These are phyloP conservation scores for Penicillium sp. DNA, from an alignment of 2,329 filamentous ascomycete genomes.

Conservation along the genomic window DNA sequence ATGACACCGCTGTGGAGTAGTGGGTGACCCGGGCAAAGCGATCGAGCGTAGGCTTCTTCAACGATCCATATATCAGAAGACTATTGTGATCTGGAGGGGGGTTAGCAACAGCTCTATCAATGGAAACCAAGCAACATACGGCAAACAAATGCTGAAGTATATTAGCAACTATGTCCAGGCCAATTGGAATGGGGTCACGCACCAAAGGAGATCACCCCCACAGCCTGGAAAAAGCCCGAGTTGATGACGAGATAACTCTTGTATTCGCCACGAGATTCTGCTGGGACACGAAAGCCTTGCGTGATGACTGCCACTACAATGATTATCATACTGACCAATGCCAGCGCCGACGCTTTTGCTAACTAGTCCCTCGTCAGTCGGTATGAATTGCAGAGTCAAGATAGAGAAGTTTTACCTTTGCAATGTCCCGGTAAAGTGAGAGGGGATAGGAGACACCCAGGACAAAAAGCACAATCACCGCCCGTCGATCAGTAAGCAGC, in stretches of 20 bases:
- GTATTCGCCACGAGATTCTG: constrained; percentile 69
- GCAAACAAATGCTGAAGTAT: constrained; percentile 60
- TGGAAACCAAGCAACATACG: constrained; percentile 44
- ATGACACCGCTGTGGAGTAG: constrained; percentile 84
- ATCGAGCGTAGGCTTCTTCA: constrained; percentile 91
- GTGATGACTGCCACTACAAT: constrained; percentile 86
- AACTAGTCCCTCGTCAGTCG: constrained; percentile 57
- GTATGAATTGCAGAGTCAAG: constrained; percentile 5
- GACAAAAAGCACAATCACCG: constrained; percentile 83
- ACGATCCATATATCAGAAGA: constrained; percentile 92
- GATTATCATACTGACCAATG: constrained; percentile 85
- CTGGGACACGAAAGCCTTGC: constrained; percentile 72
- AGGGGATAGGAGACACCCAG: constrained; percentile 84
- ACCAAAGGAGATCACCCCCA: constrained; percentile 98
- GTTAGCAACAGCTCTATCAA: constrained; percentile 22
- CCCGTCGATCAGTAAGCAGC: constrained; percentile 74
- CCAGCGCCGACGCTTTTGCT: constrained; percentile 91
- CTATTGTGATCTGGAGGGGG: constrained; percentile 74
- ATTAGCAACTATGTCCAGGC: constrained; percentile 30
- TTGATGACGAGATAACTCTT: constrained; percentile 73
- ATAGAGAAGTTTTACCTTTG: constrained; percentile 65
- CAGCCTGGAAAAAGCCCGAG: constrained; percentile 85
- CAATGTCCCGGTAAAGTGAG: constrained; percentile 92
- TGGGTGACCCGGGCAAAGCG: constrained; percentile 92
- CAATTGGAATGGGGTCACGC: constrained; percentile 29